phyloP scores from a whole-genome alignment of 768 basidiomycete species.

The Dioszegia hungarica region DNA sequence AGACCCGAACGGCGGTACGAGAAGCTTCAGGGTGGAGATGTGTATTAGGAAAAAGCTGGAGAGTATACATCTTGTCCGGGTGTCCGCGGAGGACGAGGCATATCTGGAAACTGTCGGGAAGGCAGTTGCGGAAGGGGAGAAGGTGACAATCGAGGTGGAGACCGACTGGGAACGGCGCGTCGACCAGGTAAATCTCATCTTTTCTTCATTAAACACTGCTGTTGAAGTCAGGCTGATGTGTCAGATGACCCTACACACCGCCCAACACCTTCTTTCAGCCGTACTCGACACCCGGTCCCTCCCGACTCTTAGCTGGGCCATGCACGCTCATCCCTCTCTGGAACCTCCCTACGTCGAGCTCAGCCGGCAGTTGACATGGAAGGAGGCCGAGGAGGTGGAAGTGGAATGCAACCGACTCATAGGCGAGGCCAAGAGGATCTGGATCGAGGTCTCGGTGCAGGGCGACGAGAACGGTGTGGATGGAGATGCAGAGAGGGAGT shows the following conservation, averaged over 20 bases:
- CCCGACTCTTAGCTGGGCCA: constrained; percentile 44
- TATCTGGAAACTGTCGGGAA: constrained; percentile 8
- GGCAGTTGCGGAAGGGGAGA: constrained; percentile 4
- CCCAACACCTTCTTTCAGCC: constrained; percentile 47
- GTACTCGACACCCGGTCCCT: constrained; percentile 36
- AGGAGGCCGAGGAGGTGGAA: constrained; percentile 40
- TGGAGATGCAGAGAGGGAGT: constrained; percentile 30
- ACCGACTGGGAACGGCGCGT: constrained; percentile 46
- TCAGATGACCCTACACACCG: constrained; percentile 46
- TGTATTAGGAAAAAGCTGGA: constrained; percentile 35
- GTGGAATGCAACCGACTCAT: constrained; percentile 37
- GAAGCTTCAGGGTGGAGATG: constrained; percentile 25
- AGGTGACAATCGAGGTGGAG: constrained; percentile 39
- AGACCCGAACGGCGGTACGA: constrained; percentile 17
- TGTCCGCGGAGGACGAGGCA: constrained; percentile 14
- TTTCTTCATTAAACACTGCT: not conserved
- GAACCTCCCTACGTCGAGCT: constrained; percentile 47
- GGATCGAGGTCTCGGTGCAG: constrained; percentile 44
- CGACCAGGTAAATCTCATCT: constrained; percentile 38
- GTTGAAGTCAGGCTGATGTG: not conserved
- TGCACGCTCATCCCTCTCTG: constrained; percentile 40
- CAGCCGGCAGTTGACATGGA: constrained; percentile 29
- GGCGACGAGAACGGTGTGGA: constrained; percentile 9
- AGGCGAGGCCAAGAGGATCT: constrained; percentile 28
- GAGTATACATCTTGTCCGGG: constrained; percentile 39